Conservation (phyloP, 108 stramenopile genomes). For the Cylindrotheca fusiformis region DNA sequence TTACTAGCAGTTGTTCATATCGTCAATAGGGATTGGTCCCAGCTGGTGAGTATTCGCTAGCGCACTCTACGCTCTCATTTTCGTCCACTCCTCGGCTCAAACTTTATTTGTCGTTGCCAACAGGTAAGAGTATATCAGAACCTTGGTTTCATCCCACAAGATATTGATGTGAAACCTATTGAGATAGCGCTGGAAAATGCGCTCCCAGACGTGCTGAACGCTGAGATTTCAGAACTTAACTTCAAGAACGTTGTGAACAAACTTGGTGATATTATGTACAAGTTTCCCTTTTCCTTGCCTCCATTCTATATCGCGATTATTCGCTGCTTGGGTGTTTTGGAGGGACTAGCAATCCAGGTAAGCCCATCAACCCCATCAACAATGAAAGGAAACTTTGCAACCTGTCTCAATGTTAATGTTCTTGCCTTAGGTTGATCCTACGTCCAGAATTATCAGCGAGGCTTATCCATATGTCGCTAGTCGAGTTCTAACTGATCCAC, state of each 20-base stretch:
- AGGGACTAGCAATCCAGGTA: slow-evolving; percentile 92
- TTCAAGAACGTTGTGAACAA: slow-evolving; percentile 95
- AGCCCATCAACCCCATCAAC: slow-evolving; percentile 7
- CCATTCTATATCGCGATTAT: slow-evolving; percentile 98
- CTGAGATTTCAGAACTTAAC: slow-evolving; percentile 92
- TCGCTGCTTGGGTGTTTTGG: slow-evolving; percentile 94
- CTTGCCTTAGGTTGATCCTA: slow-evolving; percentile 61
- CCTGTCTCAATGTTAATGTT: neutral
- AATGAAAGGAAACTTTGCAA: neutral
- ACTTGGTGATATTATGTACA: slow-evolving; percentile 97
- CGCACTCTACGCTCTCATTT: too few relatives aligned
- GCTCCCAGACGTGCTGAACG: slow-evolving; percentile 91
- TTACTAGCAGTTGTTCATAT: slow-evolving; percentile 95
- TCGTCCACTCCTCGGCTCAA: too few relatives aligned
- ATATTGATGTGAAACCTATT: slow-evolving; percentile 83
- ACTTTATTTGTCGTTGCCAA: neutral
- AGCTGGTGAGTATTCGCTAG: slow-evolving; percentile 50
- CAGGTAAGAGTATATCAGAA: slow-evolving; percentile 62
- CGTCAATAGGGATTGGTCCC: slow-evolving; percentile 93
- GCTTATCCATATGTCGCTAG: slow-evolving; percentile 97
- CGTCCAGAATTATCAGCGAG: slow-evolving; percentile 85
- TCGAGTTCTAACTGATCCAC: slow-evolving; percentile 88
- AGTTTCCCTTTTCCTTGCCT: slow-evolving; percentile 92
- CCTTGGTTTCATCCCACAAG: slow-evolving; percentile 92
- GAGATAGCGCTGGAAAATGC: slow-evolving; percentile 86